Evolutionary conservation across 345 rosid genomes (phyloP).

Genomic region (Atalantia buxifolia): DNA sequence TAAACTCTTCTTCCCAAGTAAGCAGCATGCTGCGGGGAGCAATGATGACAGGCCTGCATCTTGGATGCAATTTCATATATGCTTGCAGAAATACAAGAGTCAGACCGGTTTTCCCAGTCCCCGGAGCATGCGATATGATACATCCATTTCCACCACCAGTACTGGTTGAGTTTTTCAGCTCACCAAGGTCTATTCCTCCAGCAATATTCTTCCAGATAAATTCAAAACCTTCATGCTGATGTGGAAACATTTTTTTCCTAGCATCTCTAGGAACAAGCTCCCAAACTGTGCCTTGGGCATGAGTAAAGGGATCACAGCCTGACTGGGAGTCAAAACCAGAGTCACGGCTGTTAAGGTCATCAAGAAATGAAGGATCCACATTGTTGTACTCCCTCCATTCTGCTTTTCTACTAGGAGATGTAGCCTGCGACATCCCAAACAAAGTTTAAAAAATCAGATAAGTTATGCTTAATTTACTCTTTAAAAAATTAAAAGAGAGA

Average conservation of each 20-base stretch:
- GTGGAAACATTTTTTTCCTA: conserved; percentile 44
- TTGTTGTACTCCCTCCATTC: conserved; percentile 6
- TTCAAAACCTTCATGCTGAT: conserved; percentile 79
- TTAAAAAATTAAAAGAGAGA: not conserved
- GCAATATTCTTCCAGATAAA: conserved; percentile 78
- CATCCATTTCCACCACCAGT: conserved; percentile 49
- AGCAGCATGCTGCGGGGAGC: conserved; percentile 77
- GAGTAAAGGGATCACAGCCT: conserved; percentile 9
- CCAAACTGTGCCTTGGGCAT: conserved; percentile 56
- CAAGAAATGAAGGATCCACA: conserved; percentile 7
- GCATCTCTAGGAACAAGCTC: conserved; percentile 60
- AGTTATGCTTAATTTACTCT: not conserved
- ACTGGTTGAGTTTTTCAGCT: conserved; percentile 34
- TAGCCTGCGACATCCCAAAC: conserved; percentile 20
- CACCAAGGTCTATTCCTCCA: conserved; percentile 45
- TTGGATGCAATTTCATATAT: conserved; percentile 39
- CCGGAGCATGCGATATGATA: conserved; percentile 83
- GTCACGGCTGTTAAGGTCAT: conserved; percentile 13
- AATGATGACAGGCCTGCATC: conserved; percentile 61
- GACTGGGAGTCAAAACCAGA: conserved; percentile 1
- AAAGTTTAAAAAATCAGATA: conserved; percentile 16
- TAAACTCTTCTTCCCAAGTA: conserved; percentile 80
- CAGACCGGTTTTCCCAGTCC: conserved; percentile 83
- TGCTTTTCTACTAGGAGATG: conserved; percentile 20
- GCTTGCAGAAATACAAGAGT: conserved; percentile 61